Percentiles rank a stretch among this genome's conserved stretches.
phyloP scores from a whole-genome alignment of 2,329 filamentous ascomycete genomes.

The Colletotrichum tropicicola region DNA sequence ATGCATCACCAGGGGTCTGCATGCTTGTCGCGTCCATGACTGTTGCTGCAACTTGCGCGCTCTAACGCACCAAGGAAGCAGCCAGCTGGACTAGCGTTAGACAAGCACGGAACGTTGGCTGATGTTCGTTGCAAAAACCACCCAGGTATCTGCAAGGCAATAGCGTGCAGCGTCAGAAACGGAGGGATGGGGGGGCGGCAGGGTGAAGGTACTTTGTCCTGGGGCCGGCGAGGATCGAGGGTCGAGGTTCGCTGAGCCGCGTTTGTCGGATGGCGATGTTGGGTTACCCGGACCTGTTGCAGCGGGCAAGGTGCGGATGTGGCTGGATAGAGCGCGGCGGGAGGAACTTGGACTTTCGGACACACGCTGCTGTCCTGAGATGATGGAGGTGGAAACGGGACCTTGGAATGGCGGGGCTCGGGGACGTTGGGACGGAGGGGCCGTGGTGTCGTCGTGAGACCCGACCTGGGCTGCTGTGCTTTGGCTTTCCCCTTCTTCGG shows the following conservation, averaged over 20 bases:
- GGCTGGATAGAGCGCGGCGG: neutral
- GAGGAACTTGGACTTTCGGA: neutral
- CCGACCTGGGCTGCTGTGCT: neutral
- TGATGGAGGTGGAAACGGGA: slow-evolving; percentile 1
- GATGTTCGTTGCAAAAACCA: slow-evolving; percentile 5
- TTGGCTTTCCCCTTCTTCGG: neutral
- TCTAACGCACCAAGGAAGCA: slow-evolving; percentile 31
- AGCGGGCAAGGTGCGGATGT: neutral
- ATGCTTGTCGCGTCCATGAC: slow-evolving; percentile 49
- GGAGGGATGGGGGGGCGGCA: neutral
- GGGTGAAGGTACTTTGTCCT: neutral
- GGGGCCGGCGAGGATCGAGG: neutral
- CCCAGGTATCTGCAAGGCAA: neutral
- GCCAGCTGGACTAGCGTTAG: slow-evolving; percentile 25
- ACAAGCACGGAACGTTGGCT: slow-evolving; percentile 21
- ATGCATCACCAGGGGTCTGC: slow-evolving; percentile 56
- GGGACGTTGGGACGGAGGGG: slow-evolving; percentile 14
- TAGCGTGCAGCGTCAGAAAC: neutral
- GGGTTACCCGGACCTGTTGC: neutral
- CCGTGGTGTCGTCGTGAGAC: neutral
- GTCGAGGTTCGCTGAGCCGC: neutral
- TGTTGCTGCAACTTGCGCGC: slow-evolving; percentile 28
- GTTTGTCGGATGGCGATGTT: slow-evolving; percentile 4
- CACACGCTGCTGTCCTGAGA: neutral
- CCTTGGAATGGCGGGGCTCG: slow-evolving; percentile 14